Percentiles rank a stretch among this genome's conserved stretches.
Conservation (phyloP, 495 filamentous ascomycete genomes). For the Annulohypoxylon stygium region DNA sequence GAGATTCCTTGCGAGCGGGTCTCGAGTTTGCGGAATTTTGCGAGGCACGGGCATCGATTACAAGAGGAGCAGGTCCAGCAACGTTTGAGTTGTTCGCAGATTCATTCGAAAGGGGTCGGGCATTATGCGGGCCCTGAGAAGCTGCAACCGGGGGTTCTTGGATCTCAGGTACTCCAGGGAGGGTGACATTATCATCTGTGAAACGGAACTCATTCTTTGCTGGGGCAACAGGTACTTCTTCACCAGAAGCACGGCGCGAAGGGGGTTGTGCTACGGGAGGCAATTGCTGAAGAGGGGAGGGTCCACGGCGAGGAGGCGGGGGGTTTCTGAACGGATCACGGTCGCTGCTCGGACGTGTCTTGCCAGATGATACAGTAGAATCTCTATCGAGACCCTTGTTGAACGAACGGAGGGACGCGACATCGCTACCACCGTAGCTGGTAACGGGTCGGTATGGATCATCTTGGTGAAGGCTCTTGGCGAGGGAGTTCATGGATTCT, state of each 20-base stretch:
- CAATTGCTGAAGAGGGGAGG: conserved; percentile 43
- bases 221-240: conserved; percentile 24
- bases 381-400: conserved; percentile 64
- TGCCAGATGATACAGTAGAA: conserved; percentile 73
- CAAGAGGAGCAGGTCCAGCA: conserved; percentile 25
- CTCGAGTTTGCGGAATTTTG: conserved; percentile 31
- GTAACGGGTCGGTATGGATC: conserved; percentile 86
- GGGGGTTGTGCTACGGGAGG: conserved; percentile 48
- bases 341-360: conserved; percentile 47
- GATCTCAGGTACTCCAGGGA: conserved; percentile 50
- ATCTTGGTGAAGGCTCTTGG: conserved; percentile 77
- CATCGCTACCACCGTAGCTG: conserved; percentile 69
- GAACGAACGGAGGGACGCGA: conserved; percentile 69
- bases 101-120: conserved; percentile 45
- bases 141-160: conserved; percentile 56
- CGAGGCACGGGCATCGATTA: conserved; percentile 32
- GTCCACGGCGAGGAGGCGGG: conserved; percentile 23
- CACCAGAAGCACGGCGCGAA: conserved; percentile 20
- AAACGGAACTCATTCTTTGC: conserved; percentile 50
- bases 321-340: conserved; percentile 16
- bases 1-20: conserved; percentile 47
- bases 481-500: conserved; percentile 87
- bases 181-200: conserved; percentile 50
- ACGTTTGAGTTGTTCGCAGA: conserved; percentile 32
- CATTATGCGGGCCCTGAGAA: conserved; percentile 36